Base-by-base conservation (phyloP, 345 rosid species). In the Bruguiera sexangula region DNA sequence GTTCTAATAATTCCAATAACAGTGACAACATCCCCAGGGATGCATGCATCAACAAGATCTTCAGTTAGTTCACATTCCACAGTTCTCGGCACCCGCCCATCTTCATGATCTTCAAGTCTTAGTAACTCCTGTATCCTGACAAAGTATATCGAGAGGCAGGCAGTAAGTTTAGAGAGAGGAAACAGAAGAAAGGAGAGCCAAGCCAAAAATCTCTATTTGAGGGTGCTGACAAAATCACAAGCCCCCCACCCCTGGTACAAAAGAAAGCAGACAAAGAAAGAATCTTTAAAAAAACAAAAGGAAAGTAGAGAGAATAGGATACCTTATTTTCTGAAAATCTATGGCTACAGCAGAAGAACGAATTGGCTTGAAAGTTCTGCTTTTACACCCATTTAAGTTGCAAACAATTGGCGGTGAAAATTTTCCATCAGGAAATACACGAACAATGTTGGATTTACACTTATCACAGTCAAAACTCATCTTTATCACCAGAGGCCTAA, bases 21-120 rank as follows among this genome's bases (percentile, higher is more conserved):
- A 65, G 96, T 95, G 72, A 92, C 96, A 69, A 94, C 99, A 82
- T 94, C 99, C 70, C 99, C 99, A 73, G 99, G 98, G 75, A 91
- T 92, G 79, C 97, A 95, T 3, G 81, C 75, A 75, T 87, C 96
- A 71, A 89, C 96, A 68, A 92, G 93, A 82, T 95, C 97, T 82
- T 89, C 96, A 56, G 82, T 87, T 76, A 95, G 82, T 74, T 95
- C 99, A 74, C 99, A 95, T 71, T 95, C 99, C 30, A 91, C 99
- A 32, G 96, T 91, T 73, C 99, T 89, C 72, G 99, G 99, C 68
- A 95, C 93, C 67, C 99, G 84, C 34, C 99, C 99, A 80, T 95
- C 97, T 86, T 91, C 99, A 50, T 95, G 97, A 73, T 90, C 92
- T 85, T 89, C 90, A 63, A 82, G 82, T 75, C 81, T 89, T 60